Conservation (phyloP, 441 rosid species). For the Bruguiera hainesii region DNA sequence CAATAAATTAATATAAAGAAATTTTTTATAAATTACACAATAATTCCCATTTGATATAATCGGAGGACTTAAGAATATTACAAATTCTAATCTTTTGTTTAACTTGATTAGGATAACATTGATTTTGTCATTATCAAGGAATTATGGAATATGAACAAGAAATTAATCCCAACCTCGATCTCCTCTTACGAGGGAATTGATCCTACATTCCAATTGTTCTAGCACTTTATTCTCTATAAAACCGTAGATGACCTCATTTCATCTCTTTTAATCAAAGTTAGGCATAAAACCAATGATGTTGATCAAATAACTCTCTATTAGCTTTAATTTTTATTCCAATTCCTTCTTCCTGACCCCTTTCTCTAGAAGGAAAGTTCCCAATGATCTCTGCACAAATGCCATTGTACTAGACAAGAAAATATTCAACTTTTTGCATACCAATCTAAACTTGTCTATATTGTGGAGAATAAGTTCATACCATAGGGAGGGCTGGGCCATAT, state of each 20-base stretch:
- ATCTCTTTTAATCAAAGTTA: conserved; percentile 27
- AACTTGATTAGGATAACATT: conserved; percentile 11
- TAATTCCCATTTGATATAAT: background rate
- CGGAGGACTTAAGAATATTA: background rate
- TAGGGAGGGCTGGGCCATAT: conserved; percentile 11
- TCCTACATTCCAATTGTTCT: conserved; percentile 32
- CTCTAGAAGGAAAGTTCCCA: conserved; percentile 16
- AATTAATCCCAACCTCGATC: conserved; percentile 3
- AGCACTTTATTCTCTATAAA: conserved; percentile 35
- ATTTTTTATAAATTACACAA: background rate
- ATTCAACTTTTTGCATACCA: conserved; percentile 13
- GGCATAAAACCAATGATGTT: conserved; percentile 28
- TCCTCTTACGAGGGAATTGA: conserved; percentile 20
- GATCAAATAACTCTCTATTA: conserved; percentile 26
- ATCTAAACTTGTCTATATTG: conserved; percentile 4
- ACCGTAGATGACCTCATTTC: conserved; percentile 28
- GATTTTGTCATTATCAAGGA: conserved; percentile 16
- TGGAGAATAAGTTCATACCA: conserved; percentile 35
- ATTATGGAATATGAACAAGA: conserved; percentile 19
- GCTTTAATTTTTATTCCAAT: conserved; percentile 20
- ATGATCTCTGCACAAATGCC: conserved; percentile 8
- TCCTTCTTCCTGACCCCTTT: background rate
- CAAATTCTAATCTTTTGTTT: conserved; percentile 7
- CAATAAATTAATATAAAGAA: background rate
- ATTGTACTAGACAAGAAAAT: background rate